Evolutionary conservation across 2,329 filamentous ascomycete species (phyloP).

Genomic region (Neonectria faginata): DNA sequence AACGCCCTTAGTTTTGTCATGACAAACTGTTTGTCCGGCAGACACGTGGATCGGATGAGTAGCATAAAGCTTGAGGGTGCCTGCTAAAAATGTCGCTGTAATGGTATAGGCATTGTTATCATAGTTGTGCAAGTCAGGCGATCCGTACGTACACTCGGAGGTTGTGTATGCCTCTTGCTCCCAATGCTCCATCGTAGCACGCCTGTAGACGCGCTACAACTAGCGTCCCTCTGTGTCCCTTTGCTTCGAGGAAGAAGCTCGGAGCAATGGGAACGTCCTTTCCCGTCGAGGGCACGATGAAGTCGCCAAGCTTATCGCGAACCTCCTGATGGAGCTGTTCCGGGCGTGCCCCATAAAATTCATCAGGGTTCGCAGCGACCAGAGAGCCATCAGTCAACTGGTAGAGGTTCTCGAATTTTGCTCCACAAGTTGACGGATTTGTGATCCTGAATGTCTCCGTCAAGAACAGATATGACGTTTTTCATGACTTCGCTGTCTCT

Average conservation of each 20-base stretch:
- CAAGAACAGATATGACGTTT: slow-evolving; percentile 50
- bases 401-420: slow-evolving; percentile 52
- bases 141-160: slow-evolving; percentile 51
- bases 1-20: neutral
- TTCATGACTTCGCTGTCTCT: slow-evolving; percentile 51
- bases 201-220: slow-evolving; percentile 50
- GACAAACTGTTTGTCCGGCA: neutral
- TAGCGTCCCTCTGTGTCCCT: slow-evolving; percentile 48
- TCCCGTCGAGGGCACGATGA: slow-evolving; percentile 51
- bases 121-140: neutral
- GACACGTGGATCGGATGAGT: neutral
- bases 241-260: slow-evolving; percentile 56
- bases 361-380: slow-evolving; percentile 47
- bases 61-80: neutral
- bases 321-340: slow-evolving; percentile 46
- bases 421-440: slow-evolving; percentile 44
- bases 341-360: slow-evolving; percentile 50
- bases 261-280: slow-evolving; percentile 48
- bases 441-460: slow-evolving; percentile 39
- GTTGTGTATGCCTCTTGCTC: slow-evolving; percentile 50
- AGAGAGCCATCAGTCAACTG: slow-evolving; percentile 51
- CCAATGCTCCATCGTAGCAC: slow-evolving; percentile 51
- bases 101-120: slow-evolving; percentile 8
- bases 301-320: slow-evolving; percentile 39
- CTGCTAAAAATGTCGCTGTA: neutral